Evolutionary conservation across 2,329 filamentous ascomycete genomes (phyloP).

Genomic region (Apiospora arundinis): DNA sequence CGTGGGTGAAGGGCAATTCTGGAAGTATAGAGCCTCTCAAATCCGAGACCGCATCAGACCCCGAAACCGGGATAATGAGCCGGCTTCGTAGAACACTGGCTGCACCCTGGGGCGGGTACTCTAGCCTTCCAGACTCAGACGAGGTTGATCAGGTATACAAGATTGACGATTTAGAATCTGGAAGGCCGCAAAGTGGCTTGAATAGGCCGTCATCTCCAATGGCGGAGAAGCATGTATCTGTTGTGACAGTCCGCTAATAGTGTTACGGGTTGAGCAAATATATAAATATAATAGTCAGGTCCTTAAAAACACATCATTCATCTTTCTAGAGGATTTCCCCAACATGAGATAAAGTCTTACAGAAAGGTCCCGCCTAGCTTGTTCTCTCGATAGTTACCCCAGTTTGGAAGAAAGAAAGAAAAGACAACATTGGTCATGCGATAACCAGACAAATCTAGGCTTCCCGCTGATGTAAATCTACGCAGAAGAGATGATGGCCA

Average conservation of each 20-base stretch:
- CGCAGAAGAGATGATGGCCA: not conserved
- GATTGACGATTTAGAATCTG: conserved; percentile 9
- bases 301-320: not conserved
- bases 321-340: not conserved
- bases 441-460: not conserved
- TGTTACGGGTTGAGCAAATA: not conserved
- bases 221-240: not conserved
- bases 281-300: not conserved
- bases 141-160: not conserved
- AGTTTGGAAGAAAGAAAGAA: not conserved
- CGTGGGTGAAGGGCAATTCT: conserved; percentile 4
- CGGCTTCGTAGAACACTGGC: conserved; percentile 1
- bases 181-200: not conserved
- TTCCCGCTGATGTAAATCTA: not conserved
- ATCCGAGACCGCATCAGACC: not conserved
- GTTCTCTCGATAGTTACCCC: not conserved
- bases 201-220: not conserved
- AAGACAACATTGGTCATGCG: not conserved
- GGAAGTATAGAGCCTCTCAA: not conserved
- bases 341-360: not conserved
- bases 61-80: not conserved
- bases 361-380: not conserved
- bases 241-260: not conserved
- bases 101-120: not conserved
- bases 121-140: not conserved